These are phyloP conservation scores for Pestalotiopsis sp. DNA, from an alignment of 2,329 filamentous ascomycete species.

Conservation along the genomic window DNA sequence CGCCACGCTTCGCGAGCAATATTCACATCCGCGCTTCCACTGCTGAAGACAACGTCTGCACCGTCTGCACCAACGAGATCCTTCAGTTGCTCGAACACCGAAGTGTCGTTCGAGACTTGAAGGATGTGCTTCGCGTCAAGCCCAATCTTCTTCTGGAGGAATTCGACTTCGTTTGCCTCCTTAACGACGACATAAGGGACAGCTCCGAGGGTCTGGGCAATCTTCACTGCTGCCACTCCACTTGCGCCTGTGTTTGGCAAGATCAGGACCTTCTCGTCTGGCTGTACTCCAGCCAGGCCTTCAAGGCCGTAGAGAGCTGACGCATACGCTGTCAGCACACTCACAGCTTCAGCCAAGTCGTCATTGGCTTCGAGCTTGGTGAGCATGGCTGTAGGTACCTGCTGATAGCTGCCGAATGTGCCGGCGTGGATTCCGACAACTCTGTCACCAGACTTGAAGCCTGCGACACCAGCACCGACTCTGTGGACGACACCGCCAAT, in stretches of 20 bases:
- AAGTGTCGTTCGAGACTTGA: background rate
- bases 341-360: constrained; percentile 15
- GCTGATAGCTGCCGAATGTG: constrained; percentile 24
- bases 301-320: constrained; percentile 27
- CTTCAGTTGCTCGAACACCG: too few relatives aligned
- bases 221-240: constrained; percentile 17
- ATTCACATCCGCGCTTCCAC: constrained; percentile 8
- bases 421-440: constrained; percentile 25
- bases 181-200: constrained; percentile 20
- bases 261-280: constrained; percentile 25
- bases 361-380: constrained; percentile 20
- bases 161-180: constrained; percentile 16
- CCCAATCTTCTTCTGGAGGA: constrained; percentile 15
- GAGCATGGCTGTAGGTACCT: constrained; percentile 18
- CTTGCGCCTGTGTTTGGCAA: constrained; percentile 20
- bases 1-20: constrained; percentile 23
- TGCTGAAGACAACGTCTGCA: constrained; percentile 23
- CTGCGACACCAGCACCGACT: constrained; percentile 21
- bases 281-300: constrained; percentile 20
- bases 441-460: constrained; percentile 24
- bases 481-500: constrained; percentile 25
- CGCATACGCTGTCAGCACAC: constrained; percentile 18
- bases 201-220: constrained; percentile 20
- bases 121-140: constrained; percentile 17
- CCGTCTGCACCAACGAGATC: constrained; percentile 8